Evolutionary conservation across 108 stramenopile genomes (phyloP), one percentile per base, ranked within the genome.

Genomic region (Epipyxis sp.): DNA sequence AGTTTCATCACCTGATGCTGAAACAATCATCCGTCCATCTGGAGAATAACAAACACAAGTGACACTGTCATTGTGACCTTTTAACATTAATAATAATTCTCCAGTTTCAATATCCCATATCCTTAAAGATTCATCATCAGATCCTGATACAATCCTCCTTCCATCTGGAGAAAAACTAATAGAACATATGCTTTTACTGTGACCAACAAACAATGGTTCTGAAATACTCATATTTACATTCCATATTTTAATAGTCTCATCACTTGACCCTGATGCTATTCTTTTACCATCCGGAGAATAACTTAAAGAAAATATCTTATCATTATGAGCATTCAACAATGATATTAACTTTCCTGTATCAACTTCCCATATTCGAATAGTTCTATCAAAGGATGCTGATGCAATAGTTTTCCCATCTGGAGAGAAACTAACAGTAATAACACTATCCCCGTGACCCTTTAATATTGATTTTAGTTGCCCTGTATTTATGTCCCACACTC

Each of bases 391-490:
- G 77, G 92, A 92, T 25, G 90, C 87, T 34, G 96, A 92, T 0
- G 94, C 95, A n/a, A 98, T 41, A 40, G 94, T 93, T 40, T 93
- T 77, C 81, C 97, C 98, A 43, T 89, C 85, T 35, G 93, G 93
- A 58, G 95, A 95, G 74, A 98, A 98, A 57, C 90, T 90, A 76
- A 92, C 92, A 80, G 93, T 92, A 96, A 96, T 97, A 25, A 98
- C 92, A 65, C 98, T 96, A 44, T 96, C 82, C 72, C 92, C 90
- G 72, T 98, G 98, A 10, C 98, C 98, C 59, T 87, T 93, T 54
- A 98, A 78, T 54, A 85, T 80, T 2, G 93, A 84, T 30, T 84
- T 72, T 35, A 98, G 83, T 69, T 95, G 94, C 0, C 84, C 84
- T 2, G 92, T 79, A 76, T 84, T 82, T n/a, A n/a, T n/a, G n/a